These are phyloP conservation scores for Nyctanthes arbortristis DNA, from an alignment of 257 asterid species.

Conservation along the genomic window DNA sequence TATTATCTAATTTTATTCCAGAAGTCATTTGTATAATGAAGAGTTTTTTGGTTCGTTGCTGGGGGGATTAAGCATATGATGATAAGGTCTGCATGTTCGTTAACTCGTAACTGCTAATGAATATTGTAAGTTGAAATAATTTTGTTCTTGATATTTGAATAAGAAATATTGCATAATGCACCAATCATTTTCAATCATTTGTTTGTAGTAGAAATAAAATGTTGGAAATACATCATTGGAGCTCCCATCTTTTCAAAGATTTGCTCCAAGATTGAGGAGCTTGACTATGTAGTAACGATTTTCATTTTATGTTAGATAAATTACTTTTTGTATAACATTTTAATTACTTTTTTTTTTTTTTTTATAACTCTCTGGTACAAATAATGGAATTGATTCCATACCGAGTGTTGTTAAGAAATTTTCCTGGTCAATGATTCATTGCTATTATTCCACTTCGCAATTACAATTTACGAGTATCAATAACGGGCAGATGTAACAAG, in stretches of 20 bases:
- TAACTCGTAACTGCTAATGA: not conserved
- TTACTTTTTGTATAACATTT: too few species aligned
- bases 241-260: not conserved
- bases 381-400: too few species aligned
- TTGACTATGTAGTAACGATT: not conserved
- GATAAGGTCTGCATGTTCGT: not conserved
- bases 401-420: too few species aligned
- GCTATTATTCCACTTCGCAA: too few species aligned
- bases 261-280: not conserved
- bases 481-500: too few species aligned
- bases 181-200: conserved; percentile 47
- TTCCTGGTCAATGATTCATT: too few species aligned
- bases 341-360: too few species aligned
- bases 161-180: conserved; percentile 6
- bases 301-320: too few species aligned
- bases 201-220: conserved; percentile 23
- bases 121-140: conserved; percentile 9
- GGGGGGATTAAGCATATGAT: not conserved
- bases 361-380: too few species aligned
- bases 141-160: not conserved
- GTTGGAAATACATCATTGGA: conserved; percentile 21
- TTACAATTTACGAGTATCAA: too few species aligned
- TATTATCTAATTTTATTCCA: not conserved
- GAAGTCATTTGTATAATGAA: not conserved
- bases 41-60: not conserved